phyloP scores from a whole-genome alignment of 208 protist species.

The Leishmania mexicana region DNA sequence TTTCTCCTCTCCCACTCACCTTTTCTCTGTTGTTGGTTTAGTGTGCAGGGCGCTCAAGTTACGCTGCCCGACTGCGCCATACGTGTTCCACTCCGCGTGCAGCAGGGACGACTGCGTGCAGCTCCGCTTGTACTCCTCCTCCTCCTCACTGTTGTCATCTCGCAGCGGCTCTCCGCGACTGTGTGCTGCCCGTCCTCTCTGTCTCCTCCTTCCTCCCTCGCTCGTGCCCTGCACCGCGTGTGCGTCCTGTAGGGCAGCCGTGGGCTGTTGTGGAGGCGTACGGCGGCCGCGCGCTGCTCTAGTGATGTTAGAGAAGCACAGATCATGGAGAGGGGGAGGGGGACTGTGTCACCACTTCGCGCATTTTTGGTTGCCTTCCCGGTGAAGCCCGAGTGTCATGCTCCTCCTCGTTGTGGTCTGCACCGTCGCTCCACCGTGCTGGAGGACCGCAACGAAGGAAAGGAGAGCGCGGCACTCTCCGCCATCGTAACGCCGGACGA shows the following conservation, averaged over 20 bases:
- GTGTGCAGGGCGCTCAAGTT: neutral
- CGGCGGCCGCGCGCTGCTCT: no score
- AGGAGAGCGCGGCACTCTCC: no score
- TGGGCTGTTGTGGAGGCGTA: neutral
- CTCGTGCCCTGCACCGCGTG: neutral
- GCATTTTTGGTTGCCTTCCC: no score
- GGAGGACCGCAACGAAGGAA: no score
- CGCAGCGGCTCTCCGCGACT: neutral
- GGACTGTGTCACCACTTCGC: neutral
- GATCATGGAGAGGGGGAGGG: neutral
- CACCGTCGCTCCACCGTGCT: no score
- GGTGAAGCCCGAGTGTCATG: no score
- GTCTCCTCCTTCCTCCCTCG: neutral
- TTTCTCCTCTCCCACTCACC: neutral
- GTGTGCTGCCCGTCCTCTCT: neutral
- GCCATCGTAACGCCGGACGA: no score
- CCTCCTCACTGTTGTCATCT: neutral
- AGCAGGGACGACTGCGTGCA: neutral
- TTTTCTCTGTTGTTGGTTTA: neutral
- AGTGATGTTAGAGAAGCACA: neutral
- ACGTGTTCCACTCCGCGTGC: neutral
- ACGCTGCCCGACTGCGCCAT: no score
- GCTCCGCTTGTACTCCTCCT: neutral
- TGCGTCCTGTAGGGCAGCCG: neutral
- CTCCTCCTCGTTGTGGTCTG: no score